A percentile compares a stretch with the other conserved stretches of the same genome.
These are phyloP conservation scores for Begonia fuchsioides DNA, from an alignment of 306 rosid genomes.

Conservation along the genomic window DNA sequence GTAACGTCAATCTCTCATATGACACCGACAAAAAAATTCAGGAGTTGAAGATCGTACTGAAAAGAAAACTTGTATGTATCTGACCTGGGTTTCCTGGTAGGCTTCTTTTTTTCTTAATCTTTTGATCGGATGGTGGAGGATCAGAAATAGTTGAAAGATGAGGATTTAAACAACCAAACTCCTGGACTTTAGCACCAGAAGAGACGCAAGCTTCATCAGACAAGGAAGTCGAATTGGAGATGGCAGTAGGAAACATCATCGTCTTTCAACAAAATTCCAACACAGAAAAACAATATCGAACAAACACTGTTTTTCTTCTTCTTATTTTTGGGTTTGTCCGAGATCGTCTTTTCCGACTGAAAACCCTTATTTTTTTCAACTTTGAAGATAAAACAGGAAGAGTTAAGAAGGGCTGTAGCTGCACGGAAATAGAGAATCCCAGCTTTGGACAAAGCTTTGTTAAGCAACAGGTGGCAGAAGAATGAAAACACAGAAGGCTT, in stretches of 20 bases:
- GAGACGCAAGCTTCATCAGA: constrained; percentile 53
- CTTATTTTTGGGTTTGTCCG: constrained; percentile 18
- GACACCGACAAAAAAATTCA: too few relatives aligned
- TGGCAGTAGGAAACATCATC: constrained; percentile 6
- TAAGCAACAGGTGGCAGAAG: constrained; percentile 1
- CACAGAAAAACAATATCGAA: constrained; percentile 14
- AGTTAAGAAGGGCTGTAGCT: too few relatives aligned
- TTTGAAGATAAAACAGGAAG: neutral
- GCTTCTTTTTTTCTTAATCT: constrained; percentile 66
- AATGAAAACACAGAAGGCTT: constrained; percentile 5
- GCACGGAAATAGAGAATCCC: constrained; percentile 4
- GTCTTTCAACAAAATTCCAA: constrained; percentile 35
- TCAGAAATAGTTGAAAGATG: constrained; percentile 18
- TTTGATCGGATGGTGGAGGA: constrained; percentile 30
- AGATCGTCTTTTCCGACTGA: neutral
- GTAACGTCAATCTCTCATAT: too few relatives aligned
- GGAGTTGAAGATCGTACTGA: too few relatives aligned
- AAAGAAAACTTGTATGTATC: too few relatives aligned
- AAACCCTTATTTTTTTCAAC: constrained; percentile 15
- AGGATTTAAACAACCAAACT: constrained; percentile 9
- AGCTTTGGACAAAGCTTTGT: constrained; percentile 17
- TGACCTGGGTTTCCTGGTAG: constrained; percentile 89
- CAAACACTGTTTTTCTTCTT: constrained; percentile 19
- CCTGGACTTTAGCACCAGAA: constrained; percentile 28
- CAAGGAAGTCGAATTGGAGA: constrained; percentile 68